Evolutionary conservation across 768 basidiomycete species (phyloP), one percentile per base, ranked within the genome.

Genomic region (Tubosaeta sp.): DNA sequence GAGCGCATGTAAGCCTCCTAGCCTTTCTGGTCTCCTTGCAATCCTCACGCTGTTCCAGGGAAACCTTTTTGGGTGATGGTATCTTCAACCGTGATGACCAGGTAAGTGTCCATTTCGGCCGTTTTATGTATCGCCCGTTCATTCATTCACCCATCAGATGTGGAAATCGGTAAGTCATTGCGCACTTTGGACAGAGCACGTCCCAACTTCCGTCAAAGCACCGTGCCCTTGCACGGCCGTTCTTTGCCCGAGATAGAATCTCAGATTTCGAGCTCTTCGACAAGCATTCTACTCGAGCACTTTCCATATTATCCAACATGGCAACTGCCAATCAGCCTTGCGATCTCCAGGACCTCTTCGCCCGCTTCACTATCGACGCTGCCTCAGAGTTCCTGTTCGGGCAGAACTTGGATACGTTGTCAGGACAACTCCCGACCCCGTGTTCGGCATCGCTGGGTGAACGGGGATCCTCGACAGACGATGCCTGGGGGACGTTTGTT

Each of bases 61-160:
- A 75, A 52, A 62, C 32, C 41, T 83, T 87, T 62, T 72, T 89
- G n/a, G 87, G 87, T 4, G 73, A 78, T 54, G 86, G 87, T 2
- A 87, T 90, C 34, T 90, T 90, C 66, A 87, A 87, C 56, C 76
- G 86, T 14, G 87, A 87, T 63, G 86, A 84, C 58, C 79, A 83
- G 67, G 82, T 81, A 61, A 68, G 73, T 54, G 41, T 18, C 38
- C 16, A 22, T 44, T 22, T 39, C 16, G 14, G 19, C 44, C 24
- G 8, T 53, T 36, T n/a, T 7, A 42, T 21, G 3, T 8, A 19
- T 31, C 16, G 25, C 12, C 52, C 46, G 5, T 18, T 16, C 53
- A 41, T 54, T 58, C 34, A 48, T 51, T 43, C 56, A 7, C 52
- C 10, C 9, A 12, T 7, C 34, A 76, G 83, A 71, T 69, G 54